These are phyloP conservation scores for Papiliotrema flavescens DNA, from an alignment of 1,284 basidiomycete genomes.

Conservation along the genomic window DNA sequence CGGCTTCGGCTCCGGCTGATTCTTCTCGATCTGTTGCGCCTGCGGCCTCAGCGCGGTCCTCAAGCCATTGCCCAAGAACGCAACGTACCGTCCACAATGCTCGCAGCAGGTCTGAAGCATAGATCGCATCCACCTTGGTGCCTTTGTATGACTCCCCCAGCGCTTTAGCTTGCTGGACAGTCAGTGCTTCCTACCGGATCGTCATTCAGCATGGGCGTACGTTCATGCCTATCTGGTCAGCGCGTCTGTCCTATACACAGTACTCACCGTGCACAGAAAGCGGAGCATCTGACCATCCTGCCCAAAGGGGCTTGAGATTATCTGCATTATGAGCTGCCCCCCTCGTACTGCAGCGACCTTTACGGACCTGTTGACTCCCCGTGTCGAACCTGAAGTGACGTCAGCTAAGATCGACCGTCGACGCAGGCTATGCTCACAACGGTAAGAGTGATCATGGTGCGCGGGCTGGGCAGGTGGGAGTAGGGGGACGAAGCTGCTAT, in stretches of 20 bases:
- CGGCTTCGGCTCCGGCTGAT: conserved; percentile 36
- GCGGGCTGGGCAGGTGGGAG: neutral
- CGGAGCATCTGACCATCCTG: conserved; percentile 77
- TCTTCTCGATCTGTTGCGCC: conserved; percentile 46
- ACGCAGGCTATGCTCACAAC: conserved; percentile 30
- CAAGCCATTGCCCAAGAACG: neutral
- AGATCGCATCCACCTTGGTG: conserved; percentile 63
- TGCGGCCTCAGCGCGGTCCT: conserved; percentile 7
- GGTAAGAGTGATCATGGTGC: conserved; percentile 49
- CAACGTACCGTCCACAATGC: conserved; percentile 53
- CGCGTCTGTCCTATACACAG: neutral
- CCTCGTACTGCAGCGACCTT: conserved; percentile 19
- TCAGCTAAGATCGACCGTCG: neutral
- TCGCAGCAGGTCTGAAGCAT: conserved; percentile 74
- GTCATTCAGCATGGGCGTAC: neutral
- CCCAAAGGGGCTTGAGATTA: conserved; percentile 59
- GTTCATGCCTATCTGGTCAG: conserved; percentile 5
- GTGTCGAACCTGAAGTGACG: conserved; percentile 60
- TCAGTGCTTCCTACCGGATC: neutral
- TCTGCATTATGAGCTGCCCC: conserved; percentile 19
- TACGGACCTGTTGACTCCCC: conserved; percentile 70
- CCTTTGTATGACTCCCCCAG: conserved; percentile 63
- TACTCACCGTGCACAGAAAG: conserved; percentile 73
- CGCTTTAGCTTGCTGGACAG: conserved; percentile 75
- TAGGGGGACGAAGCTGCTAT: neutral